Base-by-base conservation (phyloP, 768 basidiomycete genomes). In the Tylopilus balloui region DNA sequence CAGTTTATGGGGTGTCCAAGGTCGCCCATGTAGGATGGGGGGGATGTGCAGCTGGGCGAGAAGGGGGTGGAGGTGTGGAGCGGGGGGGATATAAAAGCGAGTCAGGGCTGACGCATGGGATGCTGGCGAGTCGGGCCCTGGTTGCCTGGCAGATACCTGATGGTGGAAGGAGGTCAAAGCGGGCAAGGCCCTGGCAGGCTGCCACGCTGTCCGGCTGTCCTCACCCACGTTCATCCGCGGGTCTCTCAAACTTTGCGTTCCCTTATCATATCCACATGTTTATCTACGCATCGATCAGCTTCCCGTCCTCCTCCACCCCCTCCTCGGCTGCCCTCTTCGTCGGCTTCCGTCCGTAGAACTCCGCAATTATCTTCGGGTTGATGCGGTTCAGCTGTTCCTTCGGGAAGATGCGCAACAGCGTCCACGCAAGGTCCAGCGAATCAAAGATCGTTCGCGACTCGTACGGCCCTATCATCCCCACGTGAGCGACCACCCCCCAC, bases 361-460 rank as follows among this genome's bases (percentile, higher is more conserved):
- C 93, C 53, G 80, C 80, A 62, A 96, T 86, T 65, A 96, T 94
- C 83, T 92, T 92, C 62, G 93, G 93, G 66, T 84, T 92, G 76
- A 98, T 94, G 63, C 94, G 90, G 76, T 97, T 98, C 57, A 98
- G 79, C 70, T 92, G 90, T 72, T 97, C 95, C 71, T 94, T 93
- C 52, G 96, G 96, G 89, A 98, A 99, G 66, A 95, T 95, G 58
- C 96, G 87, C 58, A 99, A 78, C 45, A 99, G 72, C 20, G 87
- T 86, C 96, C 96, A 99, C 19, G 93, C 96, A 47, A 98, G 78
- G 72, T 99, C 96, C 37, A 99, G 80, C 43, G 92, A 94, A 61
- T 99, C 95, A 66, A 96, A 96, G 71, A 99, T 87, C 44, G 90
- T 91, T 51, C 96, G 84, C 41, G 93, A 86, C 72, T 98, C 96